These are phyloP conservation scores for Geotrichum citri-aurantii DNA, from an alignment of 1,139 yeast species.

Conservation along the genomic window DNA sequence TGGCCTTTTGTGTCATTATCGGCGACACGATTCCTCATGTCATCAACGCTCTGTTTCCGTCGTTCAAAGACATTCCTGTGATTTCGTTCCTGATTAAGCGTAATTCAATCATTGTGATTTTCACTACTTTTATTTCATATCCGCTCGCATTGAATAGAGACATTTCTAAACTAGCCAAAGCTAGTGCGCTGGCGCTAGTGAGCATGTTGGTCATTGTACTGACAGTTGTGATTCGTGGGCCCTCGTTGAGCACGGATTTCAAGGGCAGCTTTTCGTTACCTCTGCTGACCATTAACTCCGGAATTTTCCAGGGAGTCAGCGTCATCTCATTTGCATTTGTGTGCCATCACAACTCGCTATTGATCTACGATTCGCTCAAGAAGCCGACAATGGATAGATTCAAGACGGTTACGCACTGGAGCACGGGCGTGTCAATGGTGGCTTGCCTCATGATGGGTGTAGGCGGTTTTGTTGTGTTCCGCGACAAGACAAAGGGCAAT, in stretches of 20 bases:
- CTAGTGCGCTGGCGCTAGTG: conserved; percentile 77
- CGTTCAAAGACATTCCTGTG: conserved; percentile 39
- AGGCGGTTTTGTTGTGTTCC: conserved; percentile 71
- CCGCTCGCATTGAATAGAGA: conserved; percentile 78
- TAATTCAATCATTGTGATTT: conserved; percentile 59
- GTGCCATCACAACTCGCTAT: conserved; percentile 89
- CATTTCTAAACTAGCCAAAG: conserved; percentile 81
- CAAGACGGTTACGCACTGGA: conserved; percentile 71
- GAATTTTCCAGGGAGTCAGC: conserved; percentile 80
- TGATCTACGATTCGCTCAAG: conserved; percentile 76
- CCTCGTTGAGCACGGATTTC: conserved; percentile 40
- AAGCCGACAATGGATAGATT: conserved; percentile 73
- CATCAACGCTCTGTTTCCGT: conserved; percentile 59
- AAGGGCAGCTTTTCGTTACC: conserved; percentile 45
- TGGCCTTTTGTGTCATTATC: conserved; percentile 89
- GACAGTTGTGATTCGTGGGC: conserved; percentile 71
- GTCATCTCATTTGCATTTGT: conserved; percentile 92
- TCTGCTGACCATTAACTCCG: conserved; percentile 54
- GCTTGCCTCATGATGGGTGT: conserved; percentile 77
- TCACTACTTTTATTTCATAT: conserved; percentile 68
- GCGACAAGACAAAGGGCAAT: conserved; percentile 77
- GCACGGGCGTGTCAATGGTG: conserved; percentile 73
- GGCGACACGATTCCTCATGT: conserved; percentile 97
- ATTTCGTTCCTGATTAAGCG: conserved; percentile 54
- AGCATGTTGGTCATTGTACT: conserved; percentile 78